Evolutionary conservation across 2,329 filamentous ascomycete species (phyloP).

Genomic region (Botrytis cinerea): DNA sequence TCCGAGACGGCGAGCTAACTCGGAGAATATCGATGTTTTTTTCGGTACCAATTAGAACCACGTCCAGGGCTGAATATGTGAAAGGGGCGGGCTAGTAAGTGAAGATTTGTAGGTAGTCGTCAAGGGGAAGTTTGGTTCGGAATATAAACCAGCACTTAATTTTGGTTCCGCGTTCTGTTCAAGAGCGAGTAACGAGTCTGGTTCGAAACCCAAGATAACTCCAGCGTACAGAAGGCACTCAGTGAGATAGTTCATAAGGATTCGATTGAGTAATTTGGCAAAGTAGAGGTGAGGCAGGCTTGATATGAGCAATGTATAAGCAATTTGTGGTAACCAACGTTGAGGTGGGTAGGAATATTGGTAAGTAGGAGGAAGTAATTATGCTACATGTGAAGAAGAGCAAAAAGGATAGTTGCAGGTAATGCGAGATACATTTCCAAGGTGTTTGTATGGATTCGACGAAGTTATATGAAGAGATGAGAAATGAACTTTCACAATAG

Average conservation of each 20-base stretch:
- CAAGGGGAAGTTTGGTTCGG: not conserved
- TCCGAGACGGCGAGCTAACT: not conserved
- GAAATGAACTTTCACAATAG: not conserved
- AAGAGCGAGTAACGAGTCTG: slow-evolving; percentile 9
- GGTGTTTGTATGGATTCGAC: not conserved
- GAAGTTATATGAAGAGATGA: not conserved
- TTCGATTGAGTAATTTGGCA: not conserved
- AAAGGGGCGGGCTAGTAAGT: not conserved
- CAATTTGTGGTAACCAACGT: not conserved
- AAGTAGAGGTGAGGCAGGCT: not conserved
- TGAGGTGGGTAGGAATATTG: not conserved
- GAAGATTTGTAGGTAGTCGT: not conserved
- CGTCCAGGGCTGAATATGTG: not conserved
- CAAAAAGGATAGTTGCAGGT: slow-evolving; percentile 5
- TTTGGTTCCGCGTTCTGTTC: not conserved
- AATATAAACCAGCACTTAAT: not conserved
- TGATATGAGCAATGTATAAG: not conserved
- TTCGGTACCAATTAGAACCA: not conserved
- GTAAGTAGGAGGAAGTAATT: not conserved
- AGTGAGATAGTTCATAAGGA: slow-evolving; percentile 1
- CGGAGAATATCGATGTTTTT: not conserved
- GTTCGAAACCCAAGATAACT: not conserved
- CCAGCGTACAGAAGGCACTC: slow-evolving; percentile 15
- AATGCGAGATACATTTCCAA: slow-evolving; percentile 12
- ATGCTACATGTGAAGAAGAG: not conserved